Evolutionary conservation across 202 grass and related monocot species (phyloP), one percentile per base, ranked within the genome.

Genomic region (Setaria italica): DNA sequence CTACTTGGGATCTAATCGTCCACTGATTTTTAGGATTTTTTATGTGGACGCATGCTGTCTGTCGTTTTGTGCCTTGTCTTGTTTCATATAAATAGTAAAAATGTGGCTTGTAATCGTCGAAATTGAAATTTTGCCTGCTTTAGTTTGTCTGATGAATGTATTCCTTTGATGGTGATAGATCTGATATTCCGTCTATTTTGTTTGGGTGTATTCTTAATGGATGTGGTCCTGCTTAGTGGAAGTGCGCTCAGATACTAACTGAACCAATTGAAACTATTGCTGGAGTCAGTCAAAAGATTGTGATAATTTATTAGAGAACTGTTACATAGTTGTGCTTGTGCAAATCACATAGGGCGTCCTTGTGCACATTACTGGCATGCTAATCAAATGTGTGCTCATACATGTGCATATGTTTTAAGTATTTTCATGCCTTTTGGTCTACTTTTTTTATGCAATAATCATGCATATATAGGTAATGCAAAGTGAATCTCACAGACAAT

Each of bases 71-170:
- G 33, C 70, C 17, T 62, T 70, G 62, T 15, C 11, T 16, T 55
- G 55, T 19, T 70, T 86, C 39, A 41, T 72, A 57, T 62, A 33
- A 63, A 34, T 63, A 86, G 21, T 11, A 16, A 54, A 21, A 79
- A 11, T 25, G 25, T 25, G 25, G 25, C 25, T 25, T 50, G 39
- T 46, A 19, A 51, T 48, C 0, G 0, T n/a, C 5, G 19, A 6
- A 29, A 43, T 76, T 6, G 34, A 43, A 54, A 67, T 15, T 66
- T 43, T 49, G 30, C 13, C n/a, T 78, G 42, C 43, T 79, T 48
- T n/a, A 30, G 17, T 30, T 43, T 72, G 43, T 19, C 30, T 25
- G 25, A 25, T 25, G 25, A 11, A 13, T 32, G 32, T 46, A 11
- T 56, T 56, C 50, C 46, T 33, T 45, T 21, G 47, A 56, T 50